These are phyloP conservation scores for Aureobasidium sp. DNA, from an alignment of 2,329 filamentous ascomycete species.

Conservation along the genomic window DNA sequence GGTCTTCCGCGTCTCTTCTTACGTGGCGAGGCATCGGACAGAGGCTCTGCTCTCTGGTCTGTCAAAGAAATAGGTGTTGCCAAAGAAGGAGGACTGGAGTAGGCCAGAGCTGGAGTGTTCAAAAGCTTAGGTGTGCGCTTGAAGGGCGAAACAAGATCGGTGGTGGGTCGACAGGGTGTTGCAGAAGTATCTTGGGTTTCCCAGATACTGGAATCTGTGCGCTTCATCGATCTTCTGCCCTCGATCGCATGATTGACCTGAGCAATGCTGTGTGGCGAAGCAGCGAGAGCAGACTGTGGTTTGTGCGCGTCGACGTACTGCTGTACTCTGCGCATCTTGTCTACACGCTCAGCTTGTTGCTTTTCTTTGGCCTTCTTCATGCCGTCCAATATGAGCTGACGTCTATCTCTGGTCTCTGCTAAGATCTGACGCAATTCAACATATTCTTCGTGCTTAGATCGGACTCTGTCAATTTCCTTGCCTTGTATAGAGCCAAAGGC, in stretches of 20 bases:
- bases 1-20: conserved; percentile 11
- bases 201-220: neutral
- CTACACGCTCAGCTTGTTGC: neutral
- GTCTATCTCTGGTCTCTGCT: neutral
- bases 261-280: neutral
- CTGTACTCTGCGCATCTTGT: neutral
- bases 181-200: neutral
- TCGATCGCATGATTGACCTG: neutral
- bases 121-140: neutral
- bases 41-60: no score
- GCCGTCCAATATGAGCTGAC: neutral
- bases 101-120: neutral
- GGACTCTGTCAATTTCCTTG: neutral
- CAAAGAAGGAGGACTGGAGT: neutral
- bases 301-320: neutral
- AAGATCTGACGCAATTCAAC: neutral
- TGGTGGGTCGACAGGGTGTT: neutral
- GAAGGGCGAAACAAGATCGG: neutral
- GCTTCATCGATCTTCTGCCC: neutral
- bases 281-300: neutral
- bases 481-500: neutral
- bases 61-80: neutral
- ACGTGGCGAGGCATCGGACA: neutral
- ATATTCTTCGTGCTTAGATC: neutral
- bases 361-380: neutral